A percentile compares a stretch with the other conserved stretches of the same genome.
Conservation (phyloP, 805 yeast genomes). For the Kodamaea neixiangensis region DNA sequence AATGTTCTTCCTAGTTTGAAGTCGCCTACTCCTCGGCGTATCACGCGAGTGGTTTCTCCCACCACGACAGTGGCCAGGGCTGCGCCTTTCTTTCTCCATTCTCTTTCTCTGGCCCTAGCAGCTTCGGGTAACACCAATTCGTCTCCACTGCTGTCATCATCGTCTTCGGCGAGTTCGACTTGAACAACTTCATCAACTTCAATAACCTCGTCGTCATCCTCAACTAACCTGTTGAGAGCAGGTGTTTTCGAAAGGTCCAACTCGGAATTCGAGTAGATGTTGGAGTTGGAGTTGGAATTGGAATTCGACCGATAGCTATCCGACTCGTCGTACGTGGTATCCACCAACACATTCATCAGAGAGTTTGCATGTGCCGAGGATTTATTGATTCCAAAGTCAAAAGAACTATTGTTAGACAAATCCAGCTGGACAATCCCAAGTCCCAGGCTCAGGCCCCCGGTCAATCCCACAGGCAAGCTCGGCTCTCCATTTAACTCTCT, state of each 20-base stretch:
- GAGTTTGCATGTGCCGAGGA: constrained; percentile 33
- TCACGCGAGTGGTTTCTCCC: constrained; percentile 22
- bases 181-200: constrained; percentile 9
- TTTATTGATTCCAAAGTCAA: constrained; percentile 27
- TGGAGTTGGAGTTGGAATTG: neutral
- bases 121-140: constrained; percentile 10
- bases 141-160: constrained; percentile 1
- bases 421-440: neutral
- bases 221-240: constrained; percentile 4
- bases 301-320: neutral
- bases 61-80: constrained; percentile 28
- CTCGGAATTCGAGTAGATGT: constrained; percentile 1
- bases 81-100: constrained; percentile 39
- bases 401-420: constrained; percentile 16
- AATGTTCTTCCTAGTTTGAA: constrained; percentile 43
- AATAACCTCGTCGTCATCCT: constrained; percentile 15
- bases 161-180: neutral
- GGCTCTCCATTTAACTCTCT: constrained; percentile 22
- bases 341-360: constrained; percentile 38
- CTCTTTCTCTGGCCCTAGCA: constrained; percentile 17
- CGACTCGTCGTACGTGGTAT: constrained; percentile 16
- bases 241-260: constrained; percentile 4
- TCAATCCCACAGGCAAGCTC: constrained; percentile 25
- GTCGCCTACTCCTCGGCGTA: constrained; percentile 41
- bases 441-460: constrained; percentile 16